phyloP scores from a whole-genome alignment of 2,329 filamentous ascomycete genomes.

The Cordyceps cicadae region DNA sequence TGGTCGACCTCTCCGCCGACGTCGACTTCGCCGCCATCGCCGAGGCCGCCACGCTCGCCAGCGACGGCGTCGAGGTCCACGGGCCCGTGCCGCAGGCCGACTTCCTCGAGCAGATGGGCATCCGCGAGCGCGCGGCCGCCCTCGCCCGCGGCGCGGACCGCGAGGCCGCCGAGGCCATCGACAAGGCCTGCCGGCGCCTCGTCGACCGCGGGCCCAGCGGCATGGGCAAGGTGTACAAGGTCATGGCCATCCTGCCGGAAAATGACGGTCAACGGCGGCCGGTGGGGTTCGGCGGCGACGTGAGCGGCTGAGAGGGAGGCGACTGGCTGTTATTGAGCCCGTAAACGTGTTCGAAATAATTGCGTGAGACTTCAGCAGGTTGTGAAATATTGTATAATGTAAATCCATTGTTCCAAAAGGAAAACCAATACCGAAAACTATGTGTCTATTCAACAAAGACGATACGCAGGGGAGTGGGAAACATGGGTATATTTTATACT shows the following conservation, averaged over 20 bases:
- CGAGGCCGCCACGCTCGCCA: constrained; percentile 68
- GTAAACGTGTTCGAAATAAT: neutral
- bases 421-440: neutral
- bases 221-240: constrained; percentile 95
- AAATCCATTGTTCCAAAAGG: neutral
- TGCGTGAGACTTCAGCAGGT: neutral
- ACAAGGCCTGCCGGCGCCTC: constrained; percentile 69
- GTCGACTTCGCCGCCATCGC: constrained; percentile 88
- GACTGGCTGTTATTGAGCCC: neutral
- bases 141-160: constrained; percentile 39
- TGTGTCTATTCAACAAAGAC: neutral
- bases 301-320: constrained; percentile 19
- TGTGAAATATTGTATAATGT: neutral
- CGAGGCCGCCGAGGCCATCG: constrained; percentile 51
- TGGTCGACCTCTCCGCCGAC: constrained; percentile 83
- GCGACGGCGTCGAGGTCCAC: constrained; percentile 78
- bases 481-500: neutral
- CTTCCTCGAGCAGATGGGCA: constrained; percentile 76
- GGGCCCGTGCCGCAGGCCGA: constrained; percentile 79
- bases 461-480: neutral
- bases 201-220: constrained; percentile 75
- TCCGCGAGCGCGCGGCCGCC: constrained; percentile 65
- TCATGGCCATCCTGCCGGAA: constrained; percentile 80
- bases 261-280: constrained; percentile 65
- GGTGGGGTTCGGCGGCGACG: constrained; percentile 82